phyloP scores from a whole-genome alignment of 2,329 filamentous ascomycete genomes.

The Grosmannia serpens region DNA sequence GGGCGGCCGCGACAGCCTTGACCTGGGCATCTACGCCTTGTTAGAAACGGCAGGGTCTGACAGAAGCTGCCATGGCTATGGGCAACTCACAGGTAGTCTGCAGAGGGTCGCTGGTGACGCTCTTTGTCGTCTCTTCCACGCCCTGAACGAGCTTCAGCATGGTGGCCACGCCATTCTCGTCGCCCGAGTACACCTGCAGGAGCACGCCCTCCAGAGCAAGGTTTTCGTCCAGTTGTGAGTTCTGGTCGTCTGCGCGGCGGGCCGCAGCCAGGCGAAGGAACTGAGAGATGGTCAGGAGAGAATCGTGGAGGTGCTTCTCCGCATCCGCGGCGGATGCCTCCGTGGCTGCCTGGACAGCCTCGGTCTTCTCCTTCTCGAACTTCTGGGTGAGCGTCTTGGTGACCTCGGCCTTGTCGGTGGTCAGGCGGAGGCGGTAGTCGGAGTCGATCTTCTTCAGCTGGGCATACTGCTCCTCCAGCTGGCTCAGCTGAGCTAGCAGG shows the following conservation, averaged over 20 bases:
- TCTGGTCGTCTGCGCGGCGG: slow-evolving; percentile 57
- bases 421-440: slow-evolving; percentile 53
- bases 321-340: slow-evolving; percentile 42
- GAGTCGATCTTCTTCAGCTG: slow-evolving; percentile 67
- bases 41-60: not conserved
- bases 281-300: slow-evolving; percentile 61
- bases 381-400: slow-evolving; percentile 44
- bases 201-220: slow-evolving; percentile 72
- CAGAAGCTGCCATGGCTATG: not conserved
- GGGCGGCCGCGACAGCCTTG: slow-evolving; percentile 42
- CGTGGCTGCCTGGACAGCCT: slow-evolving; percentile 40
- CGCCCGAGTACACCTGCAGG: slow-evolving; percentile 66
- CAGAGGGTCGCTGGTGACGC: slow-evolving; percentile 52
- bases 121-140: slow-evolving; percentile 52
- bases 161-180: slow-evolving; percentile 59
- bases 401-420: slow-evolving; percentile 45
- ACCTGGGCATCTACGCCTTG: slow-evolving; percentile 40
- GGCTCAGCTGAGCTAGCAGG: slow-evolving; percentile 55
- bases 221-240: slow-evolving; percentile 57
- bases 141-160: slow-evolving; percentile 71
- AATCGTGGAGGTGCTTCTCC: slow-evolving; percentile 47
- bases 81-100: slow-evolving; percentile 53
- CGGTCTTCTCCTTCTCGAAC: slow-evolving; percentile 41
- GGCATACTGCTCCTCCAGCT: slow-evolving; percentile 61
- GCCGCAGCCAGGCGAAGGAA: slow-evolving; percentile 72